Percentiles rank a stretch among this genome's conserved stretches.
phyloP scores from a whole-genome alignment of 768 basidiomycete species.

The Termitomyces sp. region DNA sequence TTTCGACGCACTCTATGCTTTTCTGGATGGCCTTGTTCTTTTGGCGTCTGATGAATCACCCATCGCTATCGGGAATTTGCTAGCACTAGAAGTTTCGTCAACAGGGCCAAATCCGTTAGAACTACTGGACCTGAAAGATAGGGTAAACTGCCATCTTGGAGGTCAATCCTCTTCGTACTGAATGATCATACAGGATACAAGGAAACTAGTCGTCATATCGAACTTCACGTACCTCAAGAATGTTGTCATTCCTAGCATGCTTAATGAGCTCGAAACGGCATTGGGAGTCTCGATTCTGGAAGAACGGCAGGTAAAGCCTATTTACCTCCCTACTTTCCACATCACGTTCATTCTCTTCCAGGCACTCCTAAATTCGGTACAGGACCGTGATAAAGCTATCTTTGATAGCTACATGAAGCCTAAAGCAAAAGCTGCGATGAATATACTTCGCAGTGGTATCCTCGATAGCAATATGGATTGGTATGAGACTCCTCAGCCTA shows the following conservation, averaged over 20 bases:
- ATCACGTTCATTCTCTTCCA: constrained; percentile 26
- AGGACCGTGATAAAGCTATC: constrained; percentile 83
- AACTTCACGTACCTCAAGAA: constrained; percentile 80
- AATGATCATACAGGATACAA: constrained; percentile 61
- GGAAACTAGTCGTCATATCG: constrained; percentile 84
- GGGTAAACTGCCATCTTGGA: constrained; percentile 40
- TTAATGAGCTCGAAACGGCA: constrained; percentile 74
- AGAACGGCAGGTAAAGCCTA: constrained; percentile 60
- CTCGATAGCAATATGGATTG: constrained; percentile 84
- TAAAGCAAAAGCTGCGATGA: constrained; percentile 66
- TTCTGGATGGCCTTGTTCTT: constrained; percentile 82
- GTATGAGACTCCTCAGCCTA: constrained; percentile 92
- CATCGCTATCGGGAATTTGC: constrained; percentile 38
- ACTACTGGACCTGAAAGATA: constrained; percentile 58
- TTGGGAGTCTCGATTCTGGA: constrained; percentile 70
- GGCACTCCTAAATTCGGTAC: constrained; percentile 75
- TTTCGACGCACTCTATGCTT: constrained; percentile 79
- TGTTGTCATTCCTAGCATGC: constrained; percentile 72
- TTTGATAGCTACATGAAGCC: constrained; percentile 88
- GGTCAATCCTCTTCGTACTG: background rate
- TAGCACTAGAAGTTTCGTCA: constrained; percentile 28
- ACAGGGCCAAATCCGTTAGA: constrained; percentile 51
- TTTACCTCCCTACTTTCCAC: constrained; percentile 3
- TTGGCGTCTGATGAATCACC: constrained; percentile 73
- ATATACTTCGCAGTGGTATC: constrained; percentile 76